These are phyloP conservation scores for Aphanomyces stellatus DNA, from an alignment of 352 stramenopile genomes.

Conservation along the genomic window DNA sequence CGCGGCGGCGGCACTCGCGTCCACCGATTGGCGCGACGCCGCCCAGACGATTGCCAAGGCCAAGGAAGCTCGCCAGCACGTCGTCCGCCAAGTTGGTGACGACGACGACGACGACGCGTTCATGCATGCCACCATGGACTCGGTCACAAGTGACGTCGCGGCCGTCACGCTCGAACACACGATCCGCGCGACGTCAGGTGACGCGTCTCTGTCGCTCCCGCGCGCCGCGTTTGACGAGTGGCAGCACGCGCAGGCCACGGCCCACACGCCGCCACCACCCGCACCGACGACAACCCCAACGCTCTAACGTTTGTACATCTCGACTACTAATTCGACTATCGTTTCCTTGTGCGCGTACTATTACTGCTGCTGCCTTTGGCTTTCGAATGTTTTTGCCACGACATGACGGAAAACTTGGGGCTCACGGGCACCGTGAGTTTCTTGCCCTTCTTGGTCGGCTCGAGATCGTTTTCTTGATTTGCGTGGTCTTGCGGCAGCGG, in stretches of 20 bases:
- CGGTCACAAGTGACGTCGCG: conserved; percentile 46
- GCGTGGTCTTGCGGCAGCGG: conserved; percentile 30
- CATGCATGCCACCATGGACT: conserved; percentile 58
- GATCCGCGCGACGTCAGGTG: conserved; percentile 55
- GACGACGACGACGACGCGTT: conserved; percentile 28
- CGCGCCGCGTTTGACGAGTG: conserved; percentile 65
- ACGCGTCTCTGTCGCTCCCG: conserved; percentile 58
- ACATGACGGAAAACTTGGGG: conserved; percentile 81
- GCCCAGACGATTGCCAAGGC: background rate
- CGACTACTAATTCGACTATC: background rate
- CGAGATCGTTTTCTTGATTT: conserved; percentile 26
- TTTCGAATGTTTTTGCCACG: conserved; percentile 62
- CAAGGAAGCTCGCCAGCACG: conserved; percentile 22
- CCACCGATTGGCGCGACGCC: background rate
- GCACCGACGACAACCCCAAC: background rate
- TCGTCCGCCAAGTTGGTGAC: background rate
- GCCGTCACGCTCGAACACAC: conserved; percentile 62
- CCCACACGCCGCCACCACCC: background rate
- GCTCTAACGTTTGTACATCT: no score
- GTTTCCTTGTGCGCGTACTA: background rate
- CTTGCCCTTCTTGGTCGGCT: conserved; percentile 26
- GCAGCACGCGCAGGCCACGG: conserved; percentile 10
- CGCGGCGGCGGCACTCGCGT: no score
- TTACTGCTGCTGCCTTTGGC: background rate
- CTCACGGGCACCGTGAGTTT: conserved; percentile 65